These are phyloP conservation scores for Eucalyptus brandiana DNA, from an alignment of 345 rosid genomes.

Conservation along the genomic window DNA sequence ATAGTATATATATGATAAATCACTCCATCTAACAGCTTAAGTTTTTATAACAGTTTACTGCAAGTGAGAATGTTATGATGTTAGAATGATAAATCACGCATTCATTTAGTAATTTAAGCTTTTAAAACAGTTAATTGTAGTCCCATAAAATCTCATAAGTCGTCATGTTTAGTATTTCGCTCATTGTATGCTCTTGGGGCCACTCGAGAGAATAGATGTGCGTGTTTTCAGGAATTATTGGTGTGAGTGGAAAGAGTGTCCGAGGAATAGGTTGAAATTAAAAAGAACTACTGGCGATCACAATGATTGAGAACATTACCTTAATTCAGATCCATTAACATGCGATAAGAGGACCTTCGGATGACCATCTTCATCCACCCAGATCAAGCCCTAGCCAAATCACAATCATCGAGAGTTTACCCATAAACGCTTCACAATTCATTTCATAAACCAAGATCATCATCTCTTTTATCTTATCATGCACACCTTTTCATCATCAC, in stretches of 20 bases:
- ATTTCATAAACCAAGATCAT: neutral
- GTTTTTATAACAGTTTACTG: fast-evolving
- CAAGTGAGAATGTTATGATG: fast-evolving
- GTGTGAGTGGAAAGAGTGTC: neutral
- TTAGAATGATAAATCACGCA: no score
- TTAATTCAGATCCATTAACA: conserved; percentile 25
- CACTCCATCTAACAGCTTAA: fast-evolving
- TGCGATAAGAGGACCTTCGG: conserved; percentile 19
- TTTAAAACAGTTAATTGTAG: fast-evolving
- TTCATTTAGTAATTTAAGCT: no score
- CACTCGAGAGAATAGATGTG: neutral
- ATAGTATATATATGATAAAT: no score
- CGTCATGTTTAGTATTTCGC: no score
- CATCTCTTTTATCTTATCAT: neutral
- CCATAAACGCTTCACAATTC: neutral
- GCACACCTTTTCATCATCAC: conserved; percentile 20
- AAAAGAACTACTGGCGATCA: neutral
- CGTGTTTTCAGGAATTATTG: neutral
- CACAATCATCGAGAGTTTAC: neutral
- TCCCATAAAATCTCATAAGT: no score
- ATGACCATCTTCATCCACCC: conserved; percentile 23
- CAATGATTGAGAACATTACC: conserved; percentile 1
- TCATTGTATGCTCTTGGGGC: neutral
- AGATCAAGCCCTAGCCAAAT: conserved; percentile 26
- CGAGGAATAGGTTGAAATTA: neutral